Base-by-base conservation (phyloP, 306 rosid species). In the Medicago lupulina region DNA sequence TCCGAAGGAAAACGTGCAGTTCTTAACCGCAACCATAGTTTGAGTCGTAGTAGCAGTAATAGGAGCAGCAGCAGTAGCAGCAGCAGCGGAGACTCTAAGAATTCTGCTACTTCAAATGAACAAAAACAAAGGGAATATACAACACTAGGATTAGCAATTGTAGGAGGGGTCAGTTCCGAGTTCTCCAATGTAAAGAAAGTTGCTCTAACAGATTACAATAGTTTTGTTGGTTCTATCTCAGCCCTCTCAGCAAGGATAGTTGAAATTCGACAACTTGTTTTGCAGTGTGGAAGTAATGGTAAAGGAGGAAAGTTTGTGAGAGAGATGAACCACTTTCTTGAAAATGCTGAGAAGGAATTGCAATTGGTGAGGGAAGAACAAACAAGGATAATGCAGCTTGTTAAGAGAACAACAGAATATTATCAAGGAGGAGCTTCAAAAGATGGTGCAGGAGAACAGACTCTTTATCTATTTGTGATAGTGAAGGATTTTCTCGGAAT, bases 161-260 rank as follows among this genome's bases (percentile, higher is more conserved):
- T 96, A 4, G 99, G 99, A 83, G 99, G 99, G 40, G 75, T 96
- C n/a, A 96, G 98, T 80, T 44, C 91, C 0, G 96, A 90, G 77
- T 92, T 92, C 78, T 84, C 92, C 31, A 86, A 84, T 23, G 93
- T 89, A 38, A 96, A 88, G 88, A 92, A 92, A 86, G 91, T 93
- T 8, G 91, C 98, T 9, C 6, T 74, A 1, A 71, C 80, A 64
- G 97, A 96, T 71, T 87, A 87, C 69, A 90, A 76, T 55, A 85
- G 47, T 77, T 87, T 90, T 16, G 70, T 81, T 8, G 60, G 81
- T 31, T 71, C 89, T 2, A 78, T 77, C 67, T 58, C 99, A 17
- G 70, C 82, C 14, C 91, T 96, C 51, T 83, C 88, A 7, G 44
- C 78, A 8, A 85, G 79, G 15, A 75, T 76, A 16, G 70, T 18